Conservation (phyloP, 331 rosid genomes). For the Saraca asoca region DNA sequence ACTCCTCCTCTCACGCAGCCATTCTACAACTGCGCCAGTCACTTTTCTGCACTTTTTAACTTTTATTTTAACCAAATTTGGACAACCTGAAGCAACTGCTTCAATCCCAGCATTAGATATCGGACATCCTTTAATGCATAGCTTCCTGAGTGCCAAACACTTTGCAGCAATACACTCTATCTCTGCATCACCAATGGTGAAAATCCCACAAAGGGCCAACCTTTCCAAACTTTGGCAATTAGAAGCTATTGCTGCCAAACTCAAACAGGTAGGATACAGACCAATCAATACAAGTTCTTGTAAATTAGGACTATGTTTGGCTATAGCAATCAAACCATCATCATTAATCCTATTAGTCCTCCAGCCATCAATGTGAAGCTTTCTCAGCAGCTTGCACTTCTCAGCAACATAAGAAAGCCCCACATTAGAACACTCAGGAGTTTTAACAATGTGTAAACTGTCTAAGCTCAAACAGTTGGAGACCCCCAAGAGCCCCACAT, state of each 20-base stretch:
- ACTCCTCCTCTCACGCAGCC: constrained; percentile 64
- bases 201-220: constrained; percentile 80
- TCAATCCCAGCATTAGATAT: constrained; percentile 68
- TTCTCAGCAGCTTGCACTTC: constrained; percentile 62
- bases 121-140: constrained; percentile 81
- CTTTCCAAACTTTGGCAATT: constrained; percentile 69
- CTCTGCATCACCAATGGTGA: constrained; percentile 69
- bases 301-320: constrained; percentile 57
- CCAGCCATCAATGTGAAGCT: constrained; percentile 91
- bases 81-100: constrained; percentile 72
- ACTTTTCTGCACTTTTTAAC: constrained; percentile 76
- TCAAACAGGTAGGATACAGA: constrained; percentile 57
- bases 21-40: constrained; percentile 54
- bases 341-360: constrained; percentile 75
- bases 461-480: constrained; percentile 64
- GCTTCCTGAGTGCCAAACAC: constrained; percentile 70
- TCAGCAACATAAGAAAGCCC: constrained; percentile 67
- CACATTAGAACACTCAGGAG: constrained; percentile 62
- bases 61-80: constrained; percentile 79
- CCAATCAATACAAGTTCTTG: constrained; percentile 85
- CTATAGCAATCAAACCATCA: constrained; percentile 65
- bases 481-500: constrained; percentile 66
- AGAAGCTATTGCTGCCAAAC: constrained; percentile 59
- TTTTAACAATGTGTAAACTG: constrained; percentile 63
- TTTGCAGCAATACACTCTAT: constrained; percentile 70